These are phyloP conservation scores for Hymenoscyphus fraxineus DNA, from an alignment of 2,329 filamentous ascomycete species.

Conservation along the genomic window DNA sequence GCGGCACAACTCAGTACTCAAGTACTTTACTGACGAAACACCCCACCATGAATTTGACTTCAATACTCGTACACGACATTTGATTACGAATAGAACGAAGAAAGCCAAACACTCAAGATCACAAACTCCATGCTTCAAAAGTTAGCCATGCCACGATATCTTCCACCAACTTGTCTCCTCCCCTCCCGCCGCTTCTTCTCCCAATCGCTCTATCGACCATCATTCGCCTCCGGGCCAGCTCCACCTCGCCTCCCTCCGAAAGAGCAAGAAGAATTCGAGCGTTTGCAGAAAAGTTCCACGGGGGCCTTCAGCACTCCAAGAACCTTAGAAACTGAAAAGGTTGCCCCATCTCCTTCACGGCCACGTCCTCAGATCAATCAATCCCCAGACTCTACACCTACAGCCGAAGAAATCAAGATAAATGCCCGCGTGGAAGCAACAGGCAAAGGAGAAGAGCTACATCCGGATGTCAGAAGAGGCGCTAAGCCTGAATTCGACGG, in stretches of 20 bases:
- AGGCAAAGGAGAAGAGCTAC: conserved; percentile 61
- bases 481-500: conserved; percentile 90
- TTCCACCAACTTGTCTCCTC: conserved; percentile 28
- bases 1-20: too few species aligned
- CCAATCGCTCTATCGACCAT: conserved; percentile 27
- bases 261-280: conserved; percentile 87
- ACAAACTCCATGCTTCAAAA: not conserved
- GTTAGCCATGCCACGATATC: conserved; percentile 29
- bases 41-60: not conserved
- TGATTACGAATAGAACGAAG: not conserved
- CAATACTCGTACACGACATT: not conserved
- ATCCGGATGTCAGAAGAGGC: conserved; percentile 69
- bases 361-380: conserved; percentile 46
- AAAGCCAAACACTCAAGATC: not conserved
- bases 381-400: conserved; percentile 36
- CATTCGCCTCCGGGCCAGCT: conserved; percentile 55
- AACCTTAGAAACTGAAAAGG: conserved; percentile 18
- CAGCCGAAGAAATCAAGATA: conserved; percentile 27
- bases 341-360: conserved; percentile 28
- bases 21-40: not conserved
- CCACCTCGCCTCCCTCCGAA: conserved; percentile 84
- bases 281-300: conserved; percentile 73
- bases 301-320: conserved; percentile 69
- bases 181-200: conserved; percentile 31
- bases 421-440: conserved; percentile 47